Conservation (phyloP, 2,329 filamentous ascomycete genomes). For the Colletotrichum incanum region DNA sequence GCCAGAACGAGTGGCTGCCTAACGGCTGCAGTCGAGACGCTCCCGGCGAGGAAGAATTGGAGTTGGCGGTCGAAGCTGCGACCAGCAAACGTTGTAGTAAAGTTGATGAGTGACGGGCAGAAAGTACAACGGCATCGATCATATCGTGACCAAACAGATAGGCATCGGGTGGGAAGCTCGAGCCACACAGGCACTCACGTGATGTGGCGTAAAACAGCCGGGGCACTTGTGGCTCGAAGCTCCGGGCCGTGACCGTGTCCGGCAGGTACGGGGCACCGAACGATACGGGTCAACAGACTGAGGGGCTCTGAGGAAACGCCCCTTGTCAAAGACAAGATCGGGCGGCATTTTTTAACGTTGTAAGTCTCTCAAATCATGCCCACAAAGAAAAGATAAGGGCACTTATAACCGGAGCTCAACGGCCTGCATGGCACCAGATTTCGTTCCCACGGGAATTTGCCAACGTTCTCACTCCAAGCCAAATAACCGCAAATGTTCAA, state of each 20-base stretch:
- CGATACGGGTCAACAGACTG: not conserved
- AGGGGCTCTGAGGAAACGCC: not conserved
- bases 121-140: not conserved
- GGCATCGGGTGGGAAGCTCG: not conserved
- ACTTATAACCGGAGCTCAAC: not conserved
- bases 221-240: not conserved
- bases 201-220: not conserved
- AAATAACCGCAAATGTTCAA: not conserved
- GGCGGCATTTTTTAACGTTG: not conserved
- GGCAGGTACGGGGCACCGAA: not conserved
- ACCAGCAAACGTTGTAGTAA: not conserved
- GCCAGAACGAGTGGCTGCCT: not conserved
- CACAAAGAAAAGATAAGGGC: not conserved
- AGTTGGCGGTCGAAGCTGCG: not conserved
- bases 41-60: not conserved
- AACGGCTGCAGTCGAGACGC: not conserved
- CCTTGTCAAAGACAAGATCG: not conserved
- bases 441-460: not conserved
- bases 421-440: no score
- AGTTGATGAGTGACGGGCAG: not conserved
- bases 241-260: not conserved
- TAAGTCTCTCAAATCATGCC: not conserved
- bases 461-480: not conserved
- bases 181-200: not conserved
- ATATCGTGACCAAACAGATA: constrained; percentile 1